These are phyloP conservation scores for Sclerotinia borealis DNA, from an alignment of 2,329 filamentous ascomycete species.

Conservation along the genomic window DNA sequence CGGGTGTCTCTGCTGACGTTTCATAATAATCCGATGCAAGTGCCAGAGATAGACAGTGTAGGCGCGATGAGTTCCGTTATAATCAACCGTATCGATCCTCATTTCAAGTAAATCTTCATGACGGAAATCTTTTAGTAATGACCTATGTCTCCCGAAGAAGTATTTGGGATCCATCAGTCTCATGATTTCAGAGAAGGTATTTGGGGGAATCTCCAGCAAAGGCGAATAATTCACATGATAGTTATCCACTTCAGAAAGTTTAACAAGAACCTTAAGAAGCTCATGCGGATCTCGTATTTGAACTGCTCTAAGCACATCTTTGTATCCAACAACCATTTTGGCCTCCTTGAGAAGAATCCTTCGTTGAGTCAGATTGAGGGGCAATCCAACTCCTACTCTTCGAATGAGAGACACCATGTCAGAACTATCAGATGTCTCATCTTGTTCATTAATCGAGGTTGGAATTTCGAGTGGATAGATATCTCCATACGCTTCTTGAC, in stretches of 20 bases:
- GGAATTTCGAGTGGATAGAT: conserved; percentile 1
- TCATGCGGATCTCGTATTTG: conserved; percentile 5
- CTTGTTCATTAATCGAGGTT: neutral
- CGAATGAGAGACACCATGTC: conserved; percentile 3
- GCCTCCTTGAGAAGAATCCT: neutral
- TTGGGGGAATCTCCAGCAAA: conserved; percentile 34
- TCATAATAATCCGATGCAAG: conserved; percentile 32
- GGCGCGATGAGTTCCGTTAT: conserved; percentile 20
- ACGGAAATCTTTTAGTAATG: conserved; percentile 45
- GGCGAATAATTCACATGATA: conserved; percentile 12
- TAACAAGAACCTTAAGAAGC: conserved; percentile 1
- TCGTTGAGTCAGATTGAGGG: neutral
- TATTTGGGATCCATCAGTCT: conserved; percentile 53
- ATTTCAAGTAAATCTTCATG: conserved; percentile 35
- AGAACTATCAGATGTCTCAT: neutral
- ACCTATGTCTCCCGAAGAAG: conserved; percentile 41
- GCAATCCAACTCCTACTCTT: neutral
- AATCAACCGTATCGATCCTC: conserved; percentile 9
- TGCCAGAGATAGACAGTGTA: conserved; percentile 21
- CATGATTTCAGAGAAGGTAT: conserved; percentile 58
- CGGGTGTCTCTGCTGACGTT: conserved; percentile 33
- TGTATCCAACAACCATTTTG: neutral
- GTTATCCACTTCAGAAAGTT: conserved; percentile 18
- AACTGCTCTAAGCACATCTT: neutral
- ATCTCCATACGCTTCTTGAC: conserved; percentile 8